Evolutionary conservation across 805 yeast species (phyloP).

Genomic region (Candida nitratophila): DNA sequence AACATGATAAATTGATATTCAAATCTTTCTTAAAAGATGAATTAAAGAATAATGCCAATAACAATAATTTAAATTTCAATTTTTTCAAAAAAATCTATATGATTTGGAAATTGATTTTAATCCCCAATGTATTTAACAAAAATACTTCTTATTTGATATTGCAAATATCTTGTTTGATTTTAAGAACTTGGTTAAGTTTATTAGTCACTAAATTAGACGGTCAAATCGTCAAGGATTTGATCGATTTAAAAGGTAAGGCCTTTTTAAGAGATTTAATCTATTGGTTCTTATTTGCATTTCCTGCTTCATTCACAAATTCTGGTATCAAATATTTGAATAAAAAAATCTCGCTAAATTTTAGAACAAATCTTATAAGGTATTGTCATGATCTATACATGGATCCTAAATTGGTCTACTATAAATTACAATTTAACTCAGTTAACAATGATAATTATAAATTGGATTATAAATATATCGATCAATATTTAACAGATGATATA

Average conservation of each 20-base stretch:
- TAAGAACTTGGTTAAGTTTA: slow-evolving; percentile 83
- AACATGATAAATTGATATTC: slow-evolving; percentile 48
- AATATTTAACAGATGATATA: slow-evolving; percentile 80
- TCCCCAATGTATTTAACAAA: slow-evolving; percentile 66
- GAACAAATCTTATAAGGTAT: slow-evolving; percentile 77
- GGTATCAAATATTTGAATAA: slow-evolving; percentile 78
- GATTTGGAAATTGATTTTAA: slow-evolving; percentile 64
- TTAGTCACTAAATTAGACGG: slow-evolving; percentile 88
- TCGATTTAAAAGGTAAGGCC: slow-evolving; percentile 69
- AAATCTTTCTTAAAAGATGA: slow-evolving; percentile 35
- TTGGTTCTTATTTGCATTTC: slow-evolving; percentile 88
- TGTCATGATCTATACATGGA: slow-evolving; percentile 88
- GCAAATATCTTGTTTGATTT: slow-evolving; percentile 66
- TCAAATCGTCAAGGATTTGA: slow-evolving; percentile 82
- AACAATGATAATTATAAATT: slow-evolving; percentile 27
- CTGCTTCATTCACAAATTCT: slow-evolving; percentile 88
- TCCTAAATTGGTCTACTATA: slow-evolving; percentile 74
- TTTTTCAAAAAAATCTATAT: slow-evolving; percentile 69
- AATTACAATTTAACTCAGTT: slow-evolving; percentile 54
- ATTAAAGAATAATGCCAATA: background rate
- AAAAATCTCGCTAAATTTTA: slow-evolving; percentile 71
- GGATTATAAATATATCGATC: slow-evolving; percentile 65
- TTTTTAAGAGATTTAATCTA: slow-evolving; percentile 71
- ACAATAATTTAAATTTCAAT: slow-evolving; percentile 40
- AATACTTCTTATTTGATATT: slow-evolving; percentile 59